phyloP scores from a whole-genome alignment of 2,329 filamentous ascomycete species.

The Penicillium fuscoglaucum region DNA sequence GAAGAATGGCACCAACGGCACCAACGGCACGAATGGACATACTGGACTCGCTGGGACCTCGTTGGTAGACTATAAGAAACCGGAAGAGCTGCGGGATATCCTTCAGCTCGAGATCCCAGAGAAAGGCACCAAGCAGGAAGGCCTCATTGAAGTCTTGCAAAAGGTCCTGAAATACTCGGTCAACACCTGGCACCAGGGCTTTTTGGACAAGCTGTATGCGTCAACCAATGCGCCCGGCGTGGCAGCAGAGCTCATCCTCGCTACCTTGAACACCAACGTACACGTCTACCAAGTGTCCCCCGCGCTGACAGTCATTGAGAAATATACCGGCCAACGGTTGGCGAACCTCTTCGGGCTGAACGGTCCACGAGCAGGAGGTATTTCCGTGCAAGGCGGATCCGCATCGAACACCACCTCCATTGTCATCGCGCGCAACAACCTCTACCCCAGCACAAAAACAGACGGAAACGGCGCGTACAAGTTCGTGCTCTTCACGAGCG shows the following conservation, averaged over 20 bases:
- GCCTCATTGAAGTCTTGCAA: slow-evolving; percentile 69
- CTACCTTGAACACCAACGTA: slow-evolving; percentile 86
- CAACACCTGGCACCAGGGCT: slow-evolving; percentile 98
- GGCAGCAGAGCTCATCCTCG: slow-evolving; percentile 78
- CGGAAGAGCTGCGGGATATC: slow-evolving; percentile 59
- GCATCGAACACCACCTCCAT: slow-evolving; percentile 84
- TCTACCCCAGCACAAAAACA: slow-evolving; percentile 76
- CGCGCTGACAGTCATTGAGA: slow-evolving; percentile 83
- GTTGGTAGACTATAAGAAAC: slow-evolving; percentile 64
- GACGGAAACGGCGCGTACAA: slow-evolving; percentile 63
- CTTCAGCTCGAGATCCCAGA: slow-evolving; percentile 56
- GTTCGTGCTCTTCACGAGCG: slow-evolving; percentile 84
- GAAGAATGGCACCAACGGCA: slow-evolving; percentile 19
- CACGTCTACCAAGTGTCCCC: slow-evolving; percentile 96
- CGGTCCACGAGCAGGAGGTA: slow-evolving; percentile 67
- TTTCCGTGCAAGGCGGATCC: slow-evolving; percentile 76
- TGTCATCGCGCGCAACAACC: slow-evolving; percentile 80
- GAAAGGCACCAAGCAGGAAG: slow-evolving; percentile 63
- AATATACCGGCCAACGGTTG: slow-evolving; percentile 70
- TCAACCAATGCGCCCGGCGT: slow-evolving; percentile 85
- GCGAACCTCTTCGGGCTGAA: slow-evolving; percentile 75
- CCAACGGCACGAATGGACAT: slow-evolving; percentile 47
- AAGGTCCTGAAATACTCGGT: slow-evolving; percentile 80
- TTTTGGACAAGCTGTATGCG: slow-evolving; percentile 93
- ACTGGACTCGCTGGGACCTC: slow-evolving; percentile 59